A percentile compares a stretch with the other conserved stretches of the same genome.
Evolutionary conservation across 2,329 filamentous ascomycete species (phyloP).

Genomic region (Botrytis hyacinthi): DNA sequence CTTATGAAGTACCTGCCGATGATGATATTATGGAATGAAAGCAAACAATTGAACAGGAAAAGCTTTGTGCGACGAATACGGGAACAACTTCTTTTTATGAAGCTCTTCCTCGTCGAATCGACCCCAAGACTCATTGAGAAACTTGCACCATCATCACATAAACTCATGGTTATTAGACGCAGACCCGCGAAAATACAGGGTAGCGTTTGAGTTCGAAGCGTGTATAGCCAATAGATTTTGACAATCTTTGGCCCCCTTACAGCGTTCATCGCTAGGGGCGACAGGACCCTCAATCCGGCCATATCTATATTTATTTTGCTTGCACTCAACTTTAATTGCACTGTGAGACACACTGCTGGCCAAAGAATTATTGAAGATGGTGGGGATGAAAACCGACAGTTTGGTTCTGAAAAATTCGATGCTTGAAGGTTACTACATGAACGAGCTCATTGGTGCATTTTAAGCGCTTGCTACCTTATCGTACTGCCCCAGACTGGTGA

Average conservation of each 20-base stretch:
- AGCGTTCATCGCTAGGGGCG: slow-evolving; percentile 6
- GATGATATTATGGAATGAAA: background rate
- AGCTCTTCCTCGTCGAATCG: background rate
- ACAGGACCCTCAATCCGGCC: background rate
- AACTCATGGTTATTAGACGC: background rate
- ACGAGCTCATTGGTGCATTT: slow-evolving; percentile 2
- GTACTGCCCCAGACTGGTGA: background rate
- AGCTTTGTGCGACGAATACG: background rate
- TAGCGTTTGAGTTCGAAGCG: background rate
- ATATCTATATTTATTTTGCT: slow-evolving; percentile 4
- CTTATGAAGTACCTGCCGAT: background rate
- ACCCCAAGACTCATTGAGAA: background rate
- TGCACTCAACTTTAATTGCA: background rate
- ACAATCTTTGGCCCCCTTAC: background rate
- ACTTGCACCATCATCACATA: background rate
- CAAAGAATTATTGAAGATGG: background rate
- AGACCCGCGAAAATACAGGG: background rate
- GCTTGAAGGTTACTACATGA: background rate
- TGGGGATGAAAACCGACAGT: background rate
- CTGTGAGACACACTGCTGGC: background rate
- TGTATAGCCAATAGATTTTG: background rate
- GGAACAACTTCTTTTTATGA: slow-evolving; percentile 2
- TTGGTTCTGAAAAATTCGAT: background rate
- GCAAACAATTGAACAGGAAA: background rate
- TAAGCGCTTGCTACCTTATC: background rate